phyloP scores from a whole-genome alignment of 2,329 filamentous ascomycete species.

The Xylariomycetidae sp. region DNA sequence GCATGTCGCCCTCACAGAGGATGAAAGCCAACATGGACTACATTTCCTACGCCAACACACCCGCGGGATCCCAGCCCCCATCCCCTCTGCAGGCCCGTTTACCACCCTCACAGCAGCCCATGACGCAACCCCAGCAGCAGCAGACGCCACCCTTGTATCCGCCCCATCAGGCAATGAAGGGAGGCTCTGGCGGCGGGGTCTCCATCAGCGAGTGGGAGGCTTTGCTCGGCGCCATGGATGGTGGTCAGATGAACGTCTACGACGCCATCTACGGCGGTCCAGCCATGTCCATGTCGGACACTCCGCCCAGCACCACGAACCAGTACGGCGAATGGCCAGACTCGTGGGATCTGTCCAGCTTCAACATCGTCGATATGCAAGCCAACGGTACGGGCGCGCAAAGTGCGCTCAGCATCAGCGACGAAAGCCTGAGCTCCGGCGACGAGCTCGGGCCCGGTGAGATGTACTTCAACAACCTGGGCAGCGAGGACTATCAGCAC shows the following conservation, averaged over 20 bases:
- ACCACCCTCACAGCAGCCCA: slow-evolving; percentile 23
- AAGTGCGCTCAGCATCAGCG: slow-evolving; percentile 50
- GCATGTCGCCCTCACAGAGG: slow-evolving; percentile 26
- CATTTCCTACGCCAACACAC: slow-evolving; percentile 43
- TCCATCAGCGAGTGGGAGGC: slow-evolving; percentile 75
- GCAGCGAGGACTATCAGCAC: slow-evolving; percentile 30
- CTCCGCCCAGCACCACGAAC: slow-evolving; percentile 34
- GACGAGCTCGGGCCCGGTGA: slow-evolving; percentile 45
- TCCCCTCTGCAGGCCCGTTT: slow-evolving; percentile 41
- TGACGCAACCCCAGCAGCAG: slow-evolving; percentile 20
- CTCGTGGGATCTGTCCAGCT: slow-evolving; percentile 41
- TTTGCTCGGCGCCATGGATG: slow-evolving; percentile 72
- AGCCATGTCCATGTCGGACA: slow-evolving; percentile 39
- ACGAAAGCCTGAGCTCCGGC: slow-evolving; percentile 51
- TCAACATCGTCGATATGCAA: slow-evolving; percentile 12
- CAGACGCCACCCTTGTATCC: slow-evolving; percentile 25
- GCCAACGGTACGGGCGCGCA: slow-evolving; percentile 38
- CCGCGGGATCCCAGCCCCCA: slow-evolving; percentile 40
- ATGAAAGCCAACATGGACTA: slow-evolving; percentile 52
- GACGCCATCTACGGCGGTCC: slow-evolving; percentile 72
- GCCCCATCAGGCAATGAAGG: slow-evolving; percentile 30
- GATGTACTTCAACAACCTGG: slow-evolving; percentile 32
- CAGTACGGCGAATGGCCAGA: slow-evolving; percentile 47
- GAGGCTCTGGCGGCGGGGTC: slow-evolving; percentile 36
- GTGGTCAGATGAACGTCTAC: slow-evolving; percentile 76